A percentile compares a stretch with the other conserved stretches of the same genome.
These are phyloP conservation scores for Parmelia sp. DNA, from an alignment of 495 filamentous ascomycete species.

Conservation along the genomic window DNA sequence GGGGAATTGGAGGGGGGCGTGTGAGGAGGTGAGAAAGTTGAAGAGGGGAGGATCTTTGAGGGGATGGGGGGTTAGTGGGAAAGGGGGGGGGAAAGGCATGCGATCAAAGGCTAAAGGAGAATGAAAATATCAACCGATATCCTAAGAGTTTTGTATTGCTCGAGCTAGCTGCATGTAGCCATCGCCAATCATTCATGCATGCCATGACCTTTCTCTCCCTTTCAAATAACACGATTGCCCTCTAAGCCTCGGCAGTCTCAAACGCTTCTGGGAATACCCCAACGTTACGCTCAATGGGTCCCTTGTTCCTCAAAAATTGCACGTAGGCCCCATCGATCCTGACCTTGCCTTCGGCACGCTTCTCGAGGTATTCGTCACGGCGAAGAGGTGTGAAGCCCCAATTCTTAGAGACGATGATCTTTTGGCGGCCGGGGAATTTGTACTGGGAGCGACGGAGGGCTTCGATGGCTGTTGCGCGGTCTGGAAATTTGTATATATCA, in stretches of 20 bases:
- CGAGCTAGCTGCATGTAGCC: background rate
- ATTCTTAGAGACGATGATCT: slow-evolving; percentile 99
- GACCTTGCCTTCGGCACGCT: slow-evolving; percentile 83
- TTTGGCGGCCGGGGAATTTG: slow-evolving; percentile 99
- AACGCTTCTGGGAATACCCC: slow-evolving; percentile 90
- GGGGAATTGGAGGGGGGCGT: too few relatives aligned
- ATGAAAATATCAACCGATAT: background rate
- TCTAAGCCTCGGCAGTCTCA: slow-evolving; percentile 44
- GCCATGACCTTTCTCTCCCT: slow-evolving; percentile 13
- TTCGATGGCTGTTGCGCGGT: slow-evolving; percentile 91
- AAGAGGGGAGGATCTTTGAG: too few relatives aligned
- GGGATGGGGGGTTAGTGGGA: background rate
- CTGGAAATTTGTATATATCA: slow-evolving; percentile 30
- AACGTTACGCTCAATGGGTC: slow-evolving; percentile 78
- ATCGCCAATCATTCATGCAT: background rate
- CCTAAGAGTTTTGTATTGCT: background rate
- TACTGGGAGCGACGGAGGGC: slow-evolving; percentile 97
- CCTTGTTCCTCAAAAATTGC: slow-evolving; percentile 92
- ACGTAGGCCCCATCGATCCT: slow-evolving; percentile 97
- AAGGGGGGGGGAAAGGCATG: background rate
- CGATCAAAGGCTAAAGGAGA: background rate
- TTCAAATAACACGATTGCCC: background rate
- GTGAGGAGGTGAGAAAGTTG: too few relatives aligned
- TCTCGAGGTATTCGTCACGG: slow-evolving; percentile 91
- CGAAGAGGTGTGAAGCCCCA: slow-evolving; percentile 98